Base-by-base conservation (phyloP, 2,329 filamentous ascomycete genomes). In the Xenosphaeropsis pyriputrescens region DNA sequence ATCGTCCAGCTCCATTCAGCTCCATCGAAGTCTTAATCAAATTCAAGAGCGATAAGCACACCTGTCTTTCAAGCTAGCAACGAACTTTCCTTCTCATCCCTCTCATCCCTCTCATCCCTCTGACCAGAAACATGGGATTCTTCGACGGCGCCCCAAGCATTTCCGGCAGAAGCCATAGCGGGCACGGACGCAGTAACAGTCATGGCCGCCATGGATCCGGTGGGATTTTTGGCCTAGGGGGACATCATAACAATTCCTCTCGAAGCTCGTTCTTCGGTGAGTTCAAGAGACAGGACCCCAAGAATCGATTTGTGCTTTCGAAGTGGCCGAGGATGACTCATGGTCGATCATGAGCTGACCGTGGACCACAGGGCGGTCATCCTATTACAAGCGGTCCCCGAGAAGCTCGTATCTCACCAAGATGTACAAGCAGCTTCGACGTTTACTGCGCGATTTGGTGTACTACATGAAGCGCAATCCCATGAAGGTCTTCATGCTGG, bases 391-490 rank as follows among this genome's bases (percentile, higher is more conserved):
- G 54, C 82, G 85, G 52, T 82, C 83, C 14, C 84, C 89, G 2
- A 81, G 89, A 47, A 69, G 75, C 42, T 80, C 78, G 52, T 94
- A 93, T 63, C 61, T 94, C 45, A 64, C 75, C 39, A 76, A 79
- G 47, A 67, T 85, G 34, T 70, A 85, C 57, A 72, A 74, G 57
- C 79, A 85, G 51, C 72, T 95, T 43, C 80, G 79, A 54, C 76
- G 80, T 32, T 72, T 94, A 44, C 63, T 94, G 40, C 80, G 81
- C 51, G 79, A 93, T 55, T 75, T 95, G 7, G 67, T 80, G 56
- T 73, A 79, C 56, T 93, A 89, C 61, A 81, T 84, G 50, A 80
- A 84, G 55, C 70, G 75, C 29, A 80, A 95, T 61, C 89, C 88
- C 0, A 62, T 85, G 54, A 93, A 93, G 62, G 83, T 93, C 35